These are phyloP conservation scores for Capsicum pubescens DNA, from an alignment of 257 asterid species.

Conservation along the genomic window DNA sequence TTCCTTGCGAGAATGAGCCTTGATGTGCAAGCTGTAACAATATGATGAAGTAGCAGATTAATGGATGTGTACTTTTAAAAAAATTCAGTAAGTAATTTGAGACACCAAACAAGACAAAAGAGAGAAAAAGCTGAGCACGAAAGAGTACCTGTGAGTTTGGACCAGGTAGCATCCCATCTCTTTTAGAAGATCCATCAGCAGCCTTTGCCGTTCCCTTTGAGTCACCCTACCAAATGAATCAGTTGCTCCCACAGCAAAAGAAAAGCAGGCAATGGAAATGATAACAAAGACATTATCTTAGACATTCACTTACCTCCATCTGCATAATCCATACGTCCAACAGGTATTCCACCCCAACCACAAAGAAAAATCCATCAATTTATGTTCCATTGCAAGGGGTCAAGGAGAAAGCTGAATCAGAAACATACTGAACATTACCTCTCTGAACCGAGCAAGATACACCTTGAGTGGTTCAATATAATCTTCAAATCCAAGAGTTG, in stretches of 20 bases:
- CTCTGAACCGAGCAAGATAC: conserved; percentile 79
- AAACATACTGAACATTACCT: conserved; percentile 52
- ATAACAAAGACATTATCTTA: not conserved
- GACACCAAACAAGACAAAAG: conserved; percentile 9
- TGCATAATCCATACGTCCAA: conserved; percentile 51
- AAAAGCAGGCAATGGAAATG: conserved; percentile 14
- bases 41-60: conserved; percentile 6
- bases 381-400: conserved; percentile 11
- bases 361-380: conserved; percentile 38
- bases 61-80: not conserved
- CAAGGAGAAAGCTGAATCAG: not conserved
- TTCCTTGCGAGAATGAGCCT: conserved; percentile 79
- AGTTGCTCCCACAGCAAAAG: conserved; percentile 3
- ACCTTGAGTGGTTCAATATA: conserved; percentile 87
- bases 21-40: conserved; percentile 64
- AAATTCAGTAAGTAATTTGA: not conserved
- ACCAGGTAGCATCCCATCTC: conserved; percentile 62
- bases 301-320: conserved; percentile 73
- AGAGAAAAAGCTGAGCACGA: conserved; percentile 4
- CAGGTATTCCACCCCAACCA: conserved; percentile 27
- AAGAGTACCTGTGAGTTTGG: conserved; percentile 56
- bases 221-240: conserved; percentile 67
- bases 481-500: conserved; percentile 90
- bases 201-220: conserved; percentile 75
- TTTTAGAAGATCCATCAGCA: conserved; percentile 73